These are phyloP conservation scores for Termitomyces bulborhizus DNA, from an alignment of 768 basidiomycete genomes.

Conservation along the genomic window DNA sequence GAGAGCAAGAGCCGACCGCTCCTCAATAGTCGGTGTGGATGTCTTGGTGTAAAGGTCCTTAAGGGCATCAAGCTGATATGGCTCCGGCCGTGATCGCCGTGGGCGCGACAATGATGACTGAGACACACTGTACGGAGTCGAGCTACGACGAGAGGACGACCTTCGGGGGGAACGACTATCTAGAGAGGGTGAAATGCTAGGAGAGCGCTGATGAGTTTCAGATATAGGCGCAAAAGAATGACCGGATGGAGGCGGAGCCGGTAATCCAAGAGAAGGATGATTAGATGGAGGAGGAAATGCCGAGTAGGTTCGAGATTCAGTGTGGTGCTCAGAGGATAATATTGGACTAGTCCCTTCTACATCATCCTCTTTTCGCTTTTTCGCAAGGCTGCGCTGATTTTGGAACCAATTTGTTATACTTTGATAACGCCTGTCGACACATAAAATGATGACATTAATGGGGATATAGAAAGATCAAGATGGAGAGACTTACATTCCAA, in stretches of 20 bases:
- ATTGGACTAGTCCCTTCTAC: conserved; percentile 23
- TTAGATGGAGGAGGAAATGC: conserved; percentile 43
- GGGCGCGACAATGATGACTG: conserved; percentile 42
- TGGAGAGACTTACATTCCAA: conserved; percentile 62
- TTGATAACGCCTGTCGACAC: conserved; percentile 57
- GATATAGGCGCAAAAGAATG: conserved; percentile 27
- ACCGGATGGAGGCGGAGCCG: conserved; percentile 18
- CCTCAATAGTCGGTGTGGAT: conserved; percentile 71
- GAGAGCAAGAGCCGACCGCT: conserved; percentile 64
- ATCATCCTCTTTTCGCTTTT: conserved; percentile 63
- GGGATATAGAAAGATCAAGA: conserved; percentile 23
- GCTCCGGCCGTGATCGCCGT: conserved; percentile 72
- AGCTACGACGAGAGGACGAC: conserved; percentile 31
- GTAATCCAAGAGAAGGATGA: conserved; percentile 39
- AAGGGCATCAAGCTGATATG: conserved; percentile 69
- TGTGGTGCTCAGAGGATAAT: conserved; percentile 24
- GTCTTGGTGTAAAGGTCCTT: conserved; percentile 66
- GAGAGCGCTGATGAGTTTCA: conserved; percentile 24
- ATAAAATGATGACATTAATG: conserved; percentile 18
- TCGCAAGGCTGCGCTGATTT: conserved; percentile 74
- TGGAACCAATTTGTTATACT: conserved; percentile 86
- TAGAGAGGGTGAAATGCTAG: conserved; percentile 33
- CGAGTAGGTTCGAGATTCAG: conserved; percentile 35
- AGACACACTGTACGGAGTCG: conserved; percentile 39
- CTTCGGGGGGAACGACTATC: conserved; percentile 33